A percentile compares a stretch with the other conserved stretches of the same genome.
These are phyloP conservation scores for Lonicera japonica DNA, from an alignment of 129 eudicot genomes.

Conservation along the genomic window DNA sequence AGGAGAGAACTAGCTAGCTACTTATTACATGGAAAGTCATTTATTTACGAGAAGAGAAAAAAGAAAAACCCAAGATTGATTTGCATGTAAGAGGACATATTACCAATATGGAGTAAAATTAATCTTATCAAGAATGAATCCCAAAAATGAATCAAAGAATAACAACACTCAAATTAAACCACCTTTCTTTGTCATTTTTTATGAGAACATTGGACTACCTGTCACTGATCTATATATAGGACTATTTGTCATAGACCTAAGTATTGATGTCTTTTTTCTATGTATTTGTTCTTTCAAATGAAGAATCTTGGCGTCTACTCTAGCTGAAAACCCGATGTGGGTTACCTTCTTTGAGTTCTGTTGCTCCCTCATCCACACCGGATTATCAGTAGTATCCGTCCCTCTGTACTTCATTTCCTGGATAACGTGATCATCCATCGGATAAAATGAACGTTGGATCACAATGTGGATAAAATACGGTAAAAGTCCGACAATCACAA, in stretches of 20 bases:
- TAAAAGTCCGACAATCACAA: constrained; percentile 36
- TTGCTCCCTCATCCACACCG: constrained; percentile 45
- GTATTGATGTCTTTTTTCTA: constrained; percentile 31
- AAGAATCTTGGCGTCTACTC: constrained; percentile 46
- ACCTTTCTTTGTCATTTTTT: neutral
- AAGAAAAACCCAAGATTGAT: neutral
- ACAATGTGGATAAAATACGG: constrained; percentile 44
- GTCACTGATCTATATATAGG: constrained; percentile 37
- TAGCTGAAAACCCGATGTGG: constrained; percentile 43
- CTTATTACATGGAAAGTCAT: neutral
- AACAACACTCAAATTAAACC: neutral
- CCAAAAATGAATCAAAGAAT: neutral
- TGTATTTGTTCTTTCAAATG: constrained; percentile 39
- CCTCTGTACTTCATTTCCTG: constrained; percentile 44
- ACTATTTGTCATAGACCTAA: constrained; percentile 38
- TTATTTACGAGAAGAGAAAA: too few species aligned
- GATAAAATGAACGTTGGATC: constrained; percentile 36
- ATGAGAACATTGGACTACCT: constrained; percentile 14
- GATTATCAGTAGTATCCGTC: constrained; percentile 29
- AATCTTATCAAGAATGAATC: neutral
- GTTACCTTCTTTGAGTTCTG: constrained; percentile 38
- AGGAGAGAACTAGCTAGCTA: neutral
- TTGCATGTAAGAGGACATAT: neutral
- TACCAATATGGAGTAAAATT: neutral
- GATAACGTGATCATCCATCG: constrained; percentile 46